Conservation (phyloP, 805 yeast species). For the Kodamaea laetipori region DNA sequence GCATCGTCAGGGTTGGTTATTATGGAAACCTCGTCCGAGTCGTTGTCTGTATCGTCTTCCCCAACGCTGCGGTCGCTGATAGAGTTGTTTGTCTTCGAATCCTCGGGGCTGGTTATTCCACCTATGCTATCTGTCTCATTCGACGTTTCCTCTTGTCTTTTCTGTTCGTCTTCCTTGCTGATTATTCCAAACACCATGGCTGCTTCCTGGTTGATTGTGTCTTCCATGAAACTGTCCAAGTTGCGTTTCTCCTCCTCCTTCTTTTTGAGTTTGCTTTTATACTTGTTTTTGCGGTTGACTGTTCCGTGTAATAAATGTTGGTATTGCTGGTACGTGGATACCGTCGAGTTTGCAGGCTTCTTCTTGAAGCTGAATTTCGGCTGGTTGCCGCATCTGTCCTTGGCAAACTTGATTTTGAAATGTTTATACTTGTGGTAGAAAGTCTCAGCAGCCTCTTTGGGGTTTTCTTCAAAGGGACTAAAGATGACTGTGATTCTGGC, state of each 20-base stretch:
- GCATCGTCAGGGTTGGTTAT: slow-evolving; percentile 14
- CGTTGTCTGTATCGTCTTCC: slow-evolving; percentile 9
- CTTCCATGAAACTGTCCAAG: slow-evolving; percentile 19
- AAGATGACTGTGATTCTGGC: slow-evolving; percentile 56
- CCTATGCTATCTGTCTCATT: slow-evolving; percentile 11
- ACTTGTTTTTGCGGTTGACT: slow-evolving; percentile 11
- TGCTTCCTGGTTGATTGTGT: slow-evolving; percentile 40
- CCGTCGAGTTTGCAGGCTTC: slow-evolving; percentile 32
- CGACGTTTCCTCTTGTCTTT: slow-evolving; percentile 6
- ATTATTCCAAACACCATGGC: slow-evolving; percentile 49
- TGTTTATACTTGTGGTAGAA: slow-evolving; percentile 49
- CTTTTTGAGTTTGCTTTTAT: slow-evolving; percentile 5
- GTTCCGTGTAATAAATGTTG: slow-evolving; percentile 19
- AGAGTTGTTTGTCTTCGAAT: not conserved
- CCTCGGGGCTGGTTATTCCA: not conserved
- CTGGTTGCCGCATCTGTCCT: slow-evolving; percentile 80
- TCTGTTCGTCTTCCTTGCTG: slow-evolving; percentile 20
- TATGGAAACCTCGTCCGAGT: slow-evolving; percentile 14
- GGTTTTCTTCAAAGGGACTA: slow-evolving; percentile 34
- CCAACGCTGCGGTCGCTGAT: slow-evolving; percentile 5
- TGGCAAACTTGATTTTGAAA: slow-evolving; percentile 68
- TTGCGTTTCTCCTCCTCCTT: slow-evolving; percentile 9
- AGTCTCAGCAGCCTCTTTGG: slow-evolving; percentile 30
- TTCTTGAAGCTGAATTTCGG: slow-evolving; percentile 54
- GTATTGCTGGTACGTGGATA: slow-evolving; percentile 15